Conservation (phyloP, 1,284 basidiomycete species). For the Amylostereum chailletii region DNA sequence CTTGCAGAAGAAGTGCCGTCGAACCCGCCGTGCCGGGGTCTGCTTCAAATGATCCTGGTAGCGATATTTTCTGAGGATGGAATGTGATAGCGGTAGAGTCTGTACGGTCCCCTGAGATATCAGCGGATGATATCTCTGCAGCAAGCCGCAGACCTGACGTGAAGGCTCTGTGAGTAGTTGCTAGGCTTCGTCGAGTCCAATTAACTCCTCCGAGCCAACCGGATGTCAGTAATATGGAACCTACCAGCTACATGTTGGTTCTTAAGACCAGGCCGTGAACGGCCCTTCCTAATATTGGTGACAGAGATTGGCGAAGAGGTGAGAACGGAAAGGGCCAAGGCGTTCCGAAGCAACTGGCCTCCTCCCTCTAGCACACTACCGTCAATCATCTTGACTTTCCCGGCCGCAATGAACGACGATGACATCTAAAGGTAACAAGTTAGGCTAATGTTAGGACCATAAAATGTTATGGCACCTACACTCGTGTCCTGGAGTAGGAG, state of each 20-base stretch:
- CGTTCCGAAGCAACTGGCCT: slow-evolving; percentile 63
- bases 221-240: slow-evolving; percentile 9
- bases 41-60: slow-evolving; percentile 39
- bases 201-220: too few species aligned
- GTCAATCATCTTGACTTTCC: slow-evolving; percentile 21
- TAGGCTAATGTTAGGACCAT: too few species aligned
- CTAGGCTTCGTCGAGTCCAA: background rate
- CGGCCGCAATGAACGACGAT: too few species aligned
- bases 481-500: too few species aligned
- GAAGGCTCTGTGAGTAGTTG: background rate
- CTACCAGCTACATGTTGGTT: slow-evolving; percentile 61
- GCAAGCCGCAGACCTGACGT: slow-evolving; percentile 50
- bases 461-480: too few species aligned
- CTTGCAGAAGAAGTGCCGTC: slow-evolving; percentile 58
- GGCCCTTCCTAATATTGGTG: slow-evolving; percentile 45
- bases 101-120: slow-evolving; percentile 38
- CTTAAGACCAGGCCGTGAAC: slow-evolving; percentile 53
- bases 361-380: slow-evolving; percentile 50
- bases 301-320: slow-evolving; percentile 49
- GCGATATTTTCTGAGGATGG: slow-evolving; percentile 33
- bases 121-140: slow-evolving; percentile 45
- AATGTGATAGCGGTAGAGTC: slow-evolving; percentile 46
- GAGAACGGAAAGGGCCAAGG: slow-evolving; percentile 52
- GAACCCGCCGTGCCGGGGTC: slow-evolving; percentile 65
- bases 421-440: too few species aligned